These are phyloP conservation scores for Neurospora sp. DNA, from an alignment of 495 filamentous ascomycete genomes.

Conservation along the genomic window DNA sequence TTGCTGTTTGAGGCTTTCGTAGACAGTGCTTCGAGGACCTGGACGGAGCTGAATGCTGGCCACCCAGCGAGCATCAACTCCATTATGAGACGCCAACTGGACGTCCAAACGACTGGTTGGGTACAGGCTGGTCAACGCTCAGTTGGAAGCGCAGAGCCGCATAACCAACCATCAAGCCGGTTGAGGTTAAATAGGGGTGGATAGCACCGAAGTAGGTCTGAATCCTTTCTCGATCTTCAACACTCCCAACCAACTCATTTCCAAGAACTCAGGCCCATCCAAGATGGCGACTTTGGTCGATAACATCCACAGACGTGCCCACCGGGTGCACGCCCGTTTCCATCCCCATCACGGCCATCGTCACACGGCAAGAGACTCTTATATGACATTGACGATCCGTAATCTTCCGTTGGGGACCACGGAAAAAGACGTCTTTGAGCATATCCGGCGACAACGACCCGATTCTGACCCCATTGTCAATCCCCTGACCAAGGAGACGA, in stretches of 20 bases:
- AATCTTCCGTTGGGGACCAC: conserved; percentile 11
- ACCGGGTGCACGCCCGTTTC: neutral
- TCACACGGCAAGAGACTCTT: neutral
- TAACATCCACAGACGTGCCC: neutral
- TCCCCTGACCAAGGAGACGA: conserved; percentile 1
- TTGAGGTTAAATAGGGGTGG: neutral
- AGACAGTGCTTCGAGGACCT: neutral
- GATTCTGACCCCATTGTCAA: conserved; percentile 3
- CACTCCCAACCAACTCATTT: neutral
- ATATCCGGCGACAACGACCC: neutral
- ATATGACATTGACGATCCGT: conserved; percentile 8
- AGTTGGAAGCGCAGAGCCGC: neutral
- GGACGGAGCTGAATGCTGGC: neutral
- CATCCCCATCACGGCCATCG: neutral
- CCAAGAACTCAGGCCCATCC: neutral
- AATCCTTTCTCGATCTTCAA: neutral
- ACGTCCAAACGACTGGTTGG: neutral
- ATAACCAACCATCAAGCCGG: neutral
- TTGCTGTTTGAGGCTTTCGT: neutral
- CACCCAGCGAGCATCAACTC: neutral
- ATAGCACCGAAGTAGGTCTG: neutral
- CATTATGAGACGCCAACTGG: neutral
- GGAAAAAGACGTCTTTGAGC: conserved; percentile 2
- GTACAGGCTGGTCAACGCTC: neutral
- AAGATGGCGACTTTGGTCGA: neutral